Evolutionary conservation across 192 early-diverging fungal genomes (phyloP).

Genomic region (Pilaira anomala): DNA sequence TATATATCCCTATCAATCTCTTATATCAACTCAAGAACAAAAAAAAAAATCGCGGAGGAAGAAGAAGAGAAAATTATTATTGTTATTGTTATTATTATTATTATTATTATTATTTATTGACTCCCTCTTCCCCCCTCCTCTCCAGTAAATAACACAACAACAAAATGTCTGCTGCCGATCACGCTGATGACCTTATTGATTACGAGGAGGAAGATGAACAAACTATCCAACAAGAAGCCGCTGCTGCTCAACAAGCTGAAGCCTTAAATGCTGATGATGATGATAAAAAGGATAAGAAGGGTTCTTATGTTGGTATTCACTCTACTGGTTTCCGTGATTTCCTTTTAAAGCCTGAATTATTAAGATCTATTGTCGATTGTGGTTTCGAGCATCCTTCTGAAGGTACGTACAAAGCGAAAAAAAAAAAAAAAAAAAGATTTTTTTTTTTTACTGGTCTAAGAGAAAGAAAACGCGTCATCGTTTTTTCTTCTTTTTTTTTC

Average conservation of each 20-base stretch:
- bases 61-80: constrained; percentile 9
- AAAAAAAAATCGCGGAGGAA: constrained; percentile 6
- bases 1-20: too few species aligned
- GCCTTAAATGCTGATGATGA: constrained; percentile 49
- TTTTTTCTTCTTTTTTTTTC: neutral
- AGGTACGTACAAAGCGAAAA: constrained; percentile 43
- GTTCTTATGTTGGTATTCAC: constrained; percentile 97
- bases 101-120: too few species aligned
- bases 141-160: neutral
- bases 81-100: constrained; percentile 1
- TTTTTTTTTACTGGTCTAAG: too few species aligned
- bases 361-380: constrained; percentile 94
- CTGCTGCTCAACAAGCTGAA: constrained; percentile 39
- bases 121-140: constrained; percentile 5
- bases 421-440: neutral
- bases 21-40: constrained; percentile 1
- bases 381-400: constrained; percentile 99
- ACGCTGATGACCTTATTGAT: constrained; percentile 90
- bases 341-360: constrained; percentile 92
- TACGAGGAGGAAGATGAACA: constrained; percentile 95
- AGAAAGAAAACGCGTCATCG: neutral
- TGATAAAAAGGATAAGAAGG: constrained; percentile 87
- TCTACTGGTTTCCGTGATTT: constrained; percentile 99
- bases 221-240: constrained; percentile 50
- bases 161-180: constrained; percentile 54